phyloP scores from a whole-genome alignment of 108 stramenopile species.

The Cylindrotheca fusiformis region DNA sequence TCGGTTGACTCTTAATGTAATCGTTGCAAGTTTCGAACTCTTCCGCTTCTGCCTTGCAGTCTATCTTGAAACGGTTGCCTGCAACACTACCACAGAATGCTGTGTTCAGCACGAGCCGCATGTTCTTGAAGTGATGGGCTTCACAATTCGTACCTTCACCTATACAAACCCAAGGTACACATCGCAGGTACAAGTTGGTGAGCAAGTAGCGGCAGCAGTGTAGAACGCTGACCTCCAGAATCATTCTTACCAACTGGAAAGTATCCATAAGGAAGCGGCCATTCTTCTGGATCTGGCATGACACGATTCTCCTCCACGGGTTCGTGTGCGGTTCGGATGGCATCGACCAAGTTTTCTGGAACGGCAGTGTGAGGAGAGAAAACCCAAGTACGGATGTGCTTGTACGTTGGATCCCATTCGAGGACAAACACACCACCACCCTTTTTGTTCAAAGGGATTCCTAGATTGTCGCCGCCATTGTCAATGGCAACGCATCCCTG shows the following conservation, averaged over 20 bases:
- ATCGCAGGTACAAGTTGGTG: too few species aligned
- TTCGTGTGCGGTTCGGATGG: slow-evolving; percentile 58
- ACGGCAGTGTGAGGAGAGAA: slow-evolving; percentile 74
- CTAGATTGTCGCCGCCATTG: slow-evolving; percentile 59
- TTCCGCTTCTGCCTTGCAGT: slow-evolving; percentile 62
- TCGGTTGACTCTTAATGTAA: slow-evolving; percentile 72
- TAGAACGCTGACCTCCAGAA: neutral
- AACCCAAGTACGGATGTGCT: slow-evolving; percentile 85
- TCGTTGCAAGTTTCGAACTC: slow-evolving; percentile 71
- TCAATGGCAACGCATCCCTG: slow-evolving; percentile 88
- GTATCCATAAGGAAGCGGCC: slow-evolving; percentile 85
- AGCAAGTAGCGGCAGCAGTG: neutral
- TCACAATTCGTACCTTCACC: slow-evolving; percentile 73
- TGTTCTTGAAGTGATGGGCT: slow-evolving; percentile 75
- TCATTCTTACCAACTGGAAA: slow-evolving; percentile 65
- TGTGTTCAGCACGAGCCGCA: slow-evolving; percentile 85
- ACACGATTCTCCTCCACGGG: slow-evolving; percentile 38
- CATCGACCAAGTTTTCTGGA: slow-evolving; percentile 64
- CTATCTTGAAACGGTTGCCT: slow-evolving; percentile 76
- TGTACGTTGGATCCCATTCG: slow-evolving; percentile 87
- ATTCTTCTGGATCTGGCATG: slow-evolving; percentile 75
- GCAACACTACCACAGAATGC: slow-evolving; percentile 88
- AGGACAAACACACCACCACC: slow-evolving; percentile 88
- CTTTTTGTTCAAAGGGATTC: slow-evolving; percentile 73
- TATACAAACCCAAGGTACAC: too few species aligned